Evolutionary conservation across 2,329 filamentous ascomycete species (phyloP), one percentile per base, ranked within the genome.

Genomic region (Fusarium palustre): DNA sequence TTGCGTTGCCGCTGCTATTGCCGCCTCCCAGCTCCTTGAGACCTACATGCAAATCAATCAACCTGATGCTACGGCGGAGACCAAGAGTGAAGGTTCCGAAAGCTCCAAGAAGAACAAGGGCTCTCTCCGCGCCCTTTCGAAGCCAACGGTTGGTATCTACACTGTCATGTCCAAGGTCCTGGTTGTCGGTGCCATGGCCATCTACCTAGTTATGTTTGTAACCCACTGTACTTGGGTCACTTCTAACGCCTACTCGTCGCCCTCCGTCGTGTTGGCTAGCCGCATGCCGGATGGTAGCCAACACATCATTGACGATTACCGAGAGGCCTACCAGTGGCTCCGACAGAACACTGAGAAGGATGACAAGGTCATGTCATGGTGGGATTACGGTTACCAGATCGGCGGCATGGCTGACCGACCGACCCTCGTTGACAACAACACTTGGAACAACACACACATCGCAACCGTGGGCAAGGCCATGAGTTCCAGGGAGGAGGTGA

Each of bases 381-480:
- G 96, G 96, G 96, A 99, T 79, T 99, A 99, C 77, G 96, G 96
- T 71, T 99, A 99, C 84, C 96, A 99, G 83, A 99, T 99, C 80
- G 96, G 96, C 83, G 96, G 96, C 72, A 99, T 99, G 96, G 96
- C 96, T 50, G 96, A 99, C 80, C 89, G 96, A 56, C 96, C 96
- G 34, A 99, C 96, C 2, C 86, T 99, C 34, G 96, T 99, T 34
- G 96, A 99, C 85, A 99, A 99, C 86, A 99, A 99, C 84, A 99
- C 96, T 3, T 99, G 96, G 96, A 99, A 99, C 86, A 99, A 99
- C 85, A 99, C 96, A 10, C 96, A 99, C 80, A 99, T 99, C 81
- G 96, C 96, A 55, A 99, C 96, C 16, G 96, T 99, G 61, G 96
- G 96, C 77, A 99, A 99, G 84, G 96, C 96, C 42, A 98, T 99